Evolutionary conservation across 2,329 filamentous ascomycete genomes (phyloP).

Genomic region (Colletotrichum musae): DNA sequence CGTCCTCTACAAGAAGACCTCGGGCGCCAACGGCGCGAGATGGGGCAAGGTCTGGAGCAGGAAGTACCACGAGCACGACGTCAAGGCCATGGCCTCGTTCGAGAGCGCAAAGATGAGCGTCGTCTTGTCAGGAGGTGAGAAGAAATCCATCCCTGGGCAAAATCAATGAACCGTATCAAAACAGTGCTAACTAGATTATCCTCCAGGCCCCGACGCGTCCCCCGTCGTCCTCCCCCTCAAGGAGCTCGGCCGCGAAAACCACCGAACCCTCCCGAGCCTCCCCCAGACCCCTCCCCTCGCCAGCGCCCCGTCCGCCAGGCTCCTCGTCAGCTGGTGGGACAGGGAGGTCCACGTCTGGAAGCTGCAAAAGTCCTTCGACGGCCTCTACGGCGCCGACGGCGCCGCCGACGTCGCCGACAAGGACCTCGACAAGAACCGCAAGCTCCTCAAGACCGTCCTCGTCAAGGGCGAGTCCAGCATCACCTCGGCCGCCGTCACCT

Average conservation of each 20-base stretch:
- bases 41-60: slow-evolving; percentile 92
- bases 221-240: slow-evolving; percentile 85
- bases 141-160: too few species aligned
- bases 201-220: slow-evolving; percentile 83
- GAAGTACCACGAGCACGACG: slow-evolving; percentile 92
- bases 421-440: slow-evolving; percentile 68
- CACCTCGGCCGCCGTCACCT: slow-evolving; percentile 79
- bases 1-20: slow-evolving; percentile 81
- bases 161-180: not conserved
- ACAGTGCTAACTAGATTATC: slow-evolving; percentile 17
- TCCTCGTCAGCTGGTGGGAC: slow-evolving; percentile 94
- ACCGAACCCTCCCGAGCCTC: slow-evolving; percentile 85
- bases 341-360: slow-evolving; percentile 88
- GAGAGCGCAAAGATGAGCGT: slow-evolving; percentile 88
- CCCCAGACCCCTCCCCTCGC: slow-evolving; percentile 83
- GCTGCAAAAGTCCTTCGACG: slow-evolving; percentile 61
- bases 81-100: slow-evolving; percentile 93
- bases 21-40: slow-evolving; percentile 68
- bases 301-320: slow-evolving; percentile 79
- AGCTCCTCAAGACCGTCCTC: slow-evolving; percentile 78
- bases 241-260: slow-evolving; percentile 83
- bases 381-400: slow-evolving; percentile 60
- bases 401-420: slow-evolving; percentile 52
- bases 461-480: slow-evolving; percentile 86
- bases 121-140: slow-evolving; percentile 87